Evolutionary conservation across 345 rosid genomes (phyloP), one percentile per base, ranked within the genome.

Genomic region (Lepidium didymum): DNA sequence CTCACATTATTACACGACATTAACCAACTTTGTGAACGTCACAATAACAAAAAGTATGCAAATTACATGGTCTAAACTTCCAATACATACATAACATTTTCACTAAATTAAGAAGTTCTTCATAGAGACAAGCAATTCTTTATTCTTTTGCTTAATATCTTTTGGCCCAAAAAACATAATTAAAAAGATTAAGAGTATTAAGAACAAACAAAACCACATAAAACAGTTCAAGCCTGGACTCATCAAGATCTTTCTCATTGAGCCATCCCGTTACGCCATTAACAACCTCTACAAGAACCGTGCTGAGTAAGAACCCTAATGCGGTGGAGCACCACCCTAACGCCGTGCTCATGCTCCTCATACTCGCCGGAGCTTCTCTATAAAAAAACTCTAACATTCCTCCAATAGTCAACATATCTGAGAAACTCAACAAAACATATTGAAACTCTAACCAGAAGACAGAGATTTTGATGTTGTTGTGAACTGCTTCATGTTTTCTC

Each of bases 311-410:
- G 74, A 47, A 84, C 3, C 88, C 86, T 78, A 84, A 64, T 1
- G 88, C 69, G 0, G 77, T 82, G 7, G 90, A 85, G 74, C 82
- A 67, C 88, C 93, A 81, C 2, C 85, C 78, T 57, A 87, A 67
- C 14, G 90, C 80, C 0, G 85, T 87, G 50, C 79, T 56, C 16
- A 71, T 75, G 50, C 85, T 81, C 70, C 80, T 80, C 86, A 87
- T 81, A 40, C 72, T 79, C 10, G 64, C 59, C 0, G 84, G 88
- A 5, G 90, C 79, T 61, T 80, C 84, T 1, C 77, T 80, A 74
- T 82, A 83, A 75, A 87, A 87, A 42, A 87, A 87, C 78, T 82
- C 88, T 0, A 87, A 81, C 88, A 85, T 82, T 44, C 93, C 93
- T 2, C 80, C 84, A 1, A 85, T 75, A 2, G 93, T 81, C 10